Base-by-base conservation (phyloP, 257 asterid genomes). In the Misopates orontium region DNA sequence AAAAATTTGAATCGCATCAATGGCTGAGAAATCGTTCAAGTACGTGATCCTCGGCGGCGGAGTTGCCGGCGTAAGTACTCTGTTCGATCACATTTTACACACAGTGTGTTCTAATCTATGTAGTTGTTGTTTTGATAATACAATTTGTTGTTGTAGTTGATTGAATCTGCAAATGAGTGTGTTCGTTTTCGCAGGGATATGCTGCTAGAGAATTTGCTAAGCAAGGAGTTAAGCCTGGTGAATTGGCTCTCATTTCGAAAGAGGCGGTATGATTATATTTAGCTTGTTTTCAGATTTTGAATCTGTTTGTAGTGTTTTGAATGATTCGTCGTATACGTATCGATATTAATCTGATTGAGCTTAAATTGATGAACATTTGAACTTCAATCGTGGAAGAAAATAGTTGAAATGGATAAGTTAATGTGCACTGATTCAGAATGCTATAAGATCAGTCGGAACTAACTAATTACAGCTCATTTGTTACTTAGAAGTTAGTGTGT, bases 31-130 rank as follows among this genome's bases (percentile, higher is more conserved):
- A 67, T 78, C 84, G 5, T 87, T 87, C 85, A 89, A 89, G 77
- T 92, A 89, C 80, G 92, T 92, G 81, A 92, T 92, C 82, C 20
- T 89, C 31, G 98, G 98, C 8, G 97, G 98, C 32, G 97, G 98
- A 24, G 97, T 92, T 57, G 72, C 96, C 45, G 96, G 88, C 7
- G 98, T 92, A 80, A 82, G 98, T 86, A 66, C 62, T 31, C 56
- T 9, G 22, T 18, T 64, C 55, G 64, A 41, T 63, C 70, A n/a
- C 53, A 11, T 28, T 18, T 12, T 24, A n/a, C 10, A 8, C 22
- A 56, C 13, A 5, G n/a, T 14, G 21, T 24, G 24, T 71, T 47
- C 62, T 56, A 18, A 5, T 45, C 7, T 28, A 28, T 28, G 3
- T 39, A 42, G 53, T 17, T 64, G 16, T 17, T 39, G 28, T 17